Percentiles rank a stretch among this genome's conserved stretches.
phyloP scores from a whole-genome alignment of 164 flowering plant species.

The Vitis riparia region DNA sequence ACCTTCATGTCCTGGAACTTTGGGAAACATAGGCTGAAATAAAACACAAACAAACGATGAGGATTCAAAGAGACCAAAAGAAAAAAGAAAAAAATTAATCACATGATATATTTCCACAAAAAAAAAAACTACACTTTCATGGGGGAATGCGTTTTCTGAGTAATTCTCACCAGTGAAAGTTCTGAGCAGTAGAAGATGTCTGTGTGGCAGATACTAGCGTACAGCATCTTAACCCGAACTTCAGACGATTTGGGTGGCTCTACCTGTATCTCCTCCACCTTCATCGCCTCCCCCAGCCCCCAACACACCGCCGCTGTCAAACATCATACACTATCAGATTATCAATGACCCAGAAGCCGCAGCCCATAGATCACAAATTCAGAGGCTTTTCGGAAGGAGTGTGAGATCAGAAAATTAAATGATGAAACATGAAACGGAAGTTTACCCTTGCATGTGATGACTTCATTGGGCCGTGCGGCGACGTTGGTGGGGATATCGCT shows the following conservation, averaged over 20 bases:
- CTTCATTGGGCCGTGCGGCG: too few species aligned
- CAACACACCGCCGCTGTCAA: constrained; percentile 38
- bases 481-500: too few species aligned
- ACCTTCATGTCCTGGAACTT: constrained; percentile 59
- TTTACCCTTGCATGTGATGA: too few species aligned
- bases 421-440: too few species aligned
- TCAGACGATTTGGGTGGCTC: constrained; percentile 43
- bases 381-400: too few species aligned
- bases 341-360: too few species aligned
- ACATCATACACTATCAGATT: too few species aligned
- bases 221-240: constrained; percentile 51
- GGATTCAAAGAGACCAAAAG: too few species aligned
- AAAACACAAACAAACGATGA: too few species aligned
- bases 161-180: constrained; percentile 5
- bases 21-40: constrained; percentile 42
- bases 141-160: too few species aligned
- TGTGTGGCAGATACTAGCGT: constrained; percentile 50
- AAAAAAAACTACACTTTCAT: background rate
- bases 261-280: constrained; percentile 25
- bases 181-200: constrained; percentile 33
- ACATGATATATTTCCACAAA: background rate
- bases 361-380: too few species aligned
- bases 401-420: too few species aligned
- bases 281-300: constrained; percentile 23
- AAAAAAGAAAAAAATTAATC: background rate